Evolutionary conservation across 2,329 filamentous ascomycete species (phyloP), one percentile per base, ranked within the genome.

Genomic region (Corinectria fuckeliana): DNA sequence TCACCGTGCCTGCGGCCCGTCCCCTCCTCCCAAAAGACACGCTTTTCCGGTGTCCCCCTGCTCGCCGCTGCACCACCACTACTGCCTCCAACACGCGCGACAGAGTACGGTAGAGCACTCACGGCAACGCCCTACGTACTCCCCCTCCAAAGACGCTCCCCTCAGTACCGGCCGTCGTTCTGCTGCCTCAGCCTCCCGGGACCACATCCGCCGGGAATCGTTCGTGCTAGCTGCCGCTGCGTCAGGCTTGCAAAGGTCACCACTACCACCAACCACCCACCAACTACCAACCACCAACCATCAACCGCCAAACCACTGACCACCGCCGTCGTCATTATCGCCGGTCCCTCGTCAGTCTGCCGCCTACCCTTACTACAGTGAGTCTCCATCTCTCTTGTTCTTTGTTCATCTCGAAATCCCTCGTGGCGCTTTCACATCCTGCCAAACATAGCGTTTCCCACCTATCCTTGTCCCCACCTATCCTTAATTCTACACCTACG

Each of bases 141-240:
- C 49, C 39, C 28, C 56, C 36, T 49, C 50, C 47, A 49, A 34
- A 26, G 23, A 52, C 44, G 56, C 42, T 49, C 39, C 48, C 45
- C 59, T 56, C 50, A 50, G 28, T 56, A 38, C 44, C 50, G 44
- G 56, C 41, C 49, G 49, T 44, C 36, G 30, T 36, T n/a, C 30
- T 58, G 36, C 53, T 34, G 49, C 56, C 49, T 58, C 56, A 58
- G 56, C 56, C 47, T 59, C 39, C 56, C 51, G 51, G 56, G 50
- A 59, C 50, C 64, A 64, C 60, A 53, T 58, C 56, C 56, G 56
- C 56, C 62, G n/a, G n/a, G n/a, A n/a, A 67, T 69, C 54, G 56
- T 59, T 67, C 62, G 66, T 69, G 54, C 62, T 66, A 69, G 66
- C 58, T 60, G 66, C 62, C 62, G 66, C 62, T 55, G 62, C 58